Conservation (phyloP, 2,329 filamentous ascomycete species). For the Trichoderma atrobrunneum region DNA sequence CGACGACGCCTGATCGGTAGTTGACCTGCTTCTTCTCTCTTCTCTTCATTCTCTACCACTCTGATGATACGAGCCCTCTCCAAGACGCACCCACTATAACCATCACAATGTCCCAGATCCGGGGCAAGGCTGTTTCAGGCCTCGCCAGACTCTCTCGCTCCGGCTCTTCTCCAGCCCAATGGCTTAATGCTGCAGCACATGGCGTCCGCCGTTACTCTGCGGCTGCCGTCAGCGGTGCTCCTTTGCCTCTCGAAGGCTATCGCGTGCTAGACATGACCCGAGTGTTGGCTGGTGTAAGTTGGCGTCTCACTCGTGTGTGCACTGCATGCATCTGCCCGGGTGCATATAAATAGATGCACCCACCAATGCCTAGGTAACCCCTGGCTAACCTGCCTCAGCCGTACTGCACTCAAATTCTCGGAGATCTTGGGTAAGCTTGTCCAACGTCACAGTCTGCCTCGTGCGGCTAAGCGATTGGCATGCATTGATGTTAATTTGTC, state of each 20-base stretch:
- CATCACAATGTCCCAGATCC: neutral
- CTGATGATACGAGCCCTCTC: neutral
- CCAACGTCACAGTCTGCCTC: neutral
- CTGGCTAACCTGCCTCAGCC: slow-evolving; percentile 55
- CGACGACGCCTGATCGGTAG: neutral
- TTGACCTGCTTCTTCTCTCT: neutral
- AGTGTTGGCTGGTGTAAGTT: slow-evolving; percentile 84
- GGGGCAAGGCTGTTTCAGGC: neutral
- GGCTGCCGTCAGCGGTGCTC: slow-evolving; percentile 26
- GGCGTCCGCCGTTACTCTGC: slow-evolving; percentile 32
- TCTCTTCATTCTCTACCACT: neutral
- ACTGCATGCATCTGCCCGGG: neutral
- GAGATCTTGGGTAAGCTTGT: slow-evolving; percentile 76
- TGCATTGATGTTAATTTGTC: neutral
- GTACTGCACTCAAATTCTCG: slow-evolving; percentile 95
- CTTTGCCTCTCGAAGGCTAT: slow-evolving; percentile 74
- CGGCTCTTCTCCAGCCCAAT: neutral
- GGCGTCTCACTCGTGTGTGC: neutral
- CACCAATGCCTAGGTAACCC: neutral
- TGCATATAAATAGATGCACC: neutral
- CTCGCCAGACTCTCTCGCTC: slow-evolving; percentile 19
- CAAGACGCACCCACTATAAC: neutral
- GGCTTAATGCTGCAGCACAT: slow-evolving; percentile 5
- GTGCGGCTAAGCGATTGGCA: neutral
- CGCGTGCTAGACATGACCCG: slow-evolving; percentile 95